A percentile compares a stretch with the other conserved stretches of the same genome.
Evolutionary conservation across 805 yeast species (phyloP).

Genomic region (Candida palmyrensis): DNA sequence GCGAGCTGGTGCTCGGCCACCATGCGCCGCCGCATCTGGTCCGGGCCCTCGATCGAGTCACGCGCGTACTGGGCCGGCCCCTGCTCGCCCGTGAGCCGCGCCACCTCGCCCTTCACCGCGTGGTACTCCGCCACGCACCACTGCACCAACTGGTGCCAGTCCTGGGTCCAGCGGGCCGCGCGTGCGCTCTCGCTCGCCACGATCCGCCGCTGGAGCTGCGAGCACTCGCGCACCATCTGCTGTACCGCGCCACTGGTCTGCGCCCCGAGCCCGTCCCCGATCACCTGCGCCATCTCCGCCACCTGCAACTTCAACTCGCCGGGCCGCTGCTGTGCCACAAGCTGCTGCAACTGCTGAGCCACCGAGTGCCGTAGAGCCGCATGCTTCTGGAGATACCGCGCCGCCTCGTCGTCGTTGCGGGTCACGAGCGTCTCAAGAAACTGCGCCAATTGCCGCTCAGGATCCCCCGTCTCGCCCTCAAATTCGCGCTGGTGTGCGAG

Average conservation of each 20-base stretch:
- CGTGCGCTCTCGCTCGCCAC: conserved; percentile 43
- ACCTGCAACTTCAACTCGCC: conserved; percentile 16
- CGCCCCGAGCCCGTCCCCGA: conserved; percentile 30
- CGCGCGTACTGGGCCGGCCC: conserved; percentile 38
- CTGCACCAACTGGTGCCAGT: conserved; percentile 54
- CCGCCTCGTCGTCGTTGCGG: conserved; percentile 35
- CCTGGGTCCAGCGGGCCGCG: conserved; percentile 54
- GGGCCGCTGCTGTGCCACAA: conserved; percentile 13
- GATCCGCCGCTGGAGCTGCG: conserved; percentile 26
- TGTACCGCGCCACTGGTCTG: conserved; percentile 29
- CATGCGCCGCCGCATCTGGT: conserved; percentile 61
- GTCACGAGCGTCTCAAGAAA: conserved; percentile 26
- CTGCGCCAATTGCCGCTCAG: too few species aligned
- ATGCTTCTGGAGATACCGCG: conserved; percentile 19
- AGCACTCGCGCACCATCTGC: conserved; percentile 31
- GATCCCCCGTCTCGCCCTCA: too few species aligned
- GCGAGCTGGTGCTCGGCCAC: conserved; percentile 48
- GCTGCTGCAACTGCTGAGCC: conserved; percentile 16
- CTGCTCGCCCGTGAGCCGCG: conserved; percentile 23
- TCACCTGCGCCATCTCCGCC: conserved; percentile 27
- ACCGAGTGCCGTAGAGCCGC: conserved; percentile 27
- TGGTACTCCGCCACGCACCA: conserved; percentile 46
- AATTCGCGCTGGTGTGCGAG: neutral
- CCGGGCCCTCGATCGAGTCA: conserved; percentile 66
- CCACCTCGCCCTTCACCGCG: conserved; percentile 38